Conservation (phyloP, 495 filamentous ascomycete genomes). For the Bacidia gigantensis region DNA sequence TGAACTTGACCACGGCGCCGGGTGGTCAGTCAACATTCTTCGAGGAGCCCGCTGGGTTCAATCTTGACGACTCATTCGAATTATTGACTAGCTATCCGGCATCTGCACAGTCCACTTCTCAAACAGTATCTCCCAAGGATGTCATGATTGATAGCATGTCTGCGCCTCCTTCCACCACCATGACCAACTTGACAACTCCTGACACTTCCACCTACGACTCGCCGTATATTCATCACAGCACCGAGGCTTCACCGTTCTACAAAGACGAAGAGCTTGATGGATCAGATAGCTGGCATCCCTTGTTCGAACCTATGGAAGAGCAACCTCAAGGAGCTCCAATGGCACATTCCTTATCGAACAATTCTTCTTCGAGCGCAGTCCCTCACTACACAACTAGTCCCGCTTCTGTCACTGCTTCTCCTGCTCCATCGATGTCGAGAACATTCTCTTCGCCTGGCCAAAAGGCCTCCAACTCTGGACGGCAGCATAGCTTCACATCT, state of each 20-base stretch:
- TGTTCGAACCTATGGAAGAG: constrained; percentile 19
- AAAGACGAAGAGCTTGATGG: constrained; percentile 49
- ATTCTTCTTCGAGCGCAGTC: constrained; percentile 19
- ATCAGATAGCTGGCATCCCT: constrained; percentile 21
- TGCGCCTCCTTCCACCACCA: constrained; percentile 67
- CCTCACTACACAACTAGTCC: constrained; percentile 23
- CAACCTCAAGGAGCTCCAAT: constrained; percentile 30
- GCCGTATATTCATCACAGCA: constrained; percentile 46
- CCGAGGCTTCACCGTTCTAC: constrained; percentile 64
- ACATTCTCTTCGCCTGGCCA: constrained; percentile 28
- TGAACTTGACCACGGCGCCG: constrained; percentile 3
- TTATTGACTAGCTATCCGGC: constrained; percentile 23
- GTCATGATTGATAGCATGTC: constrained; percentile 59
- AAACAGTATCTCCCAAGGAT: constrained; percentile 77
- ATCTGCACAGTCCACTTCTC: constrained; percentile 15
- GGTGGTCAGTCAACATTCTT: constrained; percentile 5
- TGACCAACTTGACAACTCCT: constrained; percentile 77
- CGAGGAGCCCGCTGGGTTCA: constrained; percentile 6
- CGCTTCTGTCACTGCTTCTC: constrained; percentile 18
- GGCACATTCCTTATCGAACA: constrained; percentile 16
- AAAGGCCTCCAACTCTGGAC: constrained; percentile 27
- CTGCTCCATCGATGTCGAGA: constrained; percentile 28
- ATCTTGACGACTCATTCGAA: constrained; percentile 1
- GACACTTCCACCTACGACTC: constrained; percentile 55
- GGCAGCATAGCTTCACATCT: constrained; percentile 46